Evolutionary conservation across 163 green algal genomes (phyloP).

Genomic region (Trebouxia gelatinosa): DNA sequence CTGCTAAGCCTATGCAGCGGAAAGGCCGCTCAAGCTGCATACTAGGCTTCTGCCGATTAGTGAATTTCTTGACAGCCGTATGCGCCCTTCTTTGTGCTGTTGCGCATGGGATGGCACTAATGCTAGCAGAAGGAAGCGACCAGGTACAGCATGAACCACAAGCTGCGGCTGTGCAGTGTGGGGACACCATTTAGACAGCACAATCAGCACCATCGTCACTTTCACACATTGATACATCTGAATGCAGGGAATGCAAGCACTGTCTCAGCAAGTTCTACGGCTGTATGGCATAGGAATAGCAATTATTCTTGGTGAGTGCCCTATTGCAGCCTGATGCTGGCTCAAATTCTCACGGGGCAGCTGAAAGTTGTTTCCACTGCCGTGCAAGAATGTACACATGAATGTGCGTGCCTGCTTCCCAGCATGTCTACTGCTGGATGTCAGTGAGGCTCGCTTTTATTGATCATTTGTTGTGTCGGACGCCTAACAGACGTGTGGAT

Average conservation of each 20-base stretch:
- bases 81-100: constrained; percentile 26
- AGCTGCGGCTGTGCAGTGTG: constrained; percentile 1
- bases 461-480: no score
- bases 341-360: no score
- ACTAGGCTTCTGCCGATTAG: constrained; percentile 3
- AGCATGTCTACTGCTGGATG: no score
- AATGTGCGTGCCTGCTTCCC: no score
- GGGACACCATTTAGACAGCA: not conserved
- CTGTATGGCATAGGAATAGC: constrained; percentile 25
- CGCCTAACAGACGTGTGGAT: no score
- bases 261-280: constrained; percentile 1
- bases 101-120: constrained; percentile 26
- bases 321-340: no score
- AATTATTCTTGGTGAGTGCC: constrained; percentile 11
- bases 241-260: constrained; percentile 9
- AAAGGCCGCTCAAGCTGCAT: not conserved
- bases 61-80: constrained; percentile 24
- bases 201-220: not conserved
- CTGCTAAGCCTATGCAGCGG: not conserved
- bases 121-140: constrained; percentile 7
- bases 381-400: no score
- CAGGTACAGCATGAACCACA: constrained; percentile 8
- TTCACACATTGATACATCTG: not conserved
- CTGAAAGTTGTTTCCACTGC: no score
- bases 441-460: no score